Percentiles rank a stretch among this genome's conserved stretches.
Conservation (phyloP, 2,329 filamentous ascomycete genomes). For the Teratosphaeria nubilosa region DNA sequence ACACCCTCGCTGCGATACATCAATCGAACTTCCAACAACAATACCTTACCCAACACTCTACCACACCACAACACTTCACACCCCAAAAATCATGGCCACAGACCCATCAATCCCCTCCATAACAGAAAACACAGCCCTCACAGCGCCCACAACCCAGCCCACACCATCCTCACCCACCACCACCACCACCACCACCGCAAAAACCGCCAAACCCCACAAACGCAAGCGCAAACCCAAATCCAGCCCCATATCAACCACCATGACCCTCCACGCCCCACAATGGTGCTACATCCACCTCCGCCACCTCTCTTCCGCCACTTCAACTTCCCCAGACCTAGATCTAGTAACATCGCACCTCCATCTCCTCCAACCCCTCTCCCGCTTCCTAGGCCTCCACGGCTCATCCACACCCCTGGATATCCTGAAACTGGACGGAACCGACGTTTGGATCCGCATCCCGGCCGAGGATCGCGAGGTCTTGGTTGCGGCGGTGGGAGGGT, state of each 20-base stretch:
- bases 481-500: slow-evolving; percentile 56
- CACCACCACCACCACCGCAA: neutral
- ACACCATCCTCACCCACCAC: slow-evolving; percentile 1
- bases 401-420: slow-evolving; percentile 60
- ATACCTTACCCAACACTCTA: neutral
- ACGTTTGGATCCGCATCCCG: slow-evolving; percentile 58
- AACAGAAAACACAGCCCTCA: slow-evolving; percentile 2
- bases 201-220: slow-evolving; percentile 5
- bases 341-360: slow-evolving; percentile 53
- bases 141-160: neutral
- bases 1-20: neutral
- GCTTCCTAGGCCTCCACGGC: slow-evolving; percentile 63
- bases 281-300: slow-evolving; percentile 35
- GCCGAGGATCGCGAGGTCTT: slow-evolving; percentile 50
- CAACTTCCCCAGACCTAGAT: slow-evolving; percentile 38
- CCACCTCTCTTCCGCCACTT: slow-evolving; percentile 16
- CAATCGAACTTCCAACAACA: neutral
- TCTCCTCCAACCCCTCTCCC: slow-evolving; percentile 51
- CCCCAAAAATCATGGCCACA: neutral
- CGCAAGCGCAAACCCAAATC: slow-evolving; percentile 8
- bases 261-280: slow-evolving; percentile 29
- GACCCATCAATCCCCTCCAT: slow-evolving; percentile 6
- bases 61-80: neutral
- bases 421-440: slow-evolving; percentile 46
- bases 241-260: slow-evolving; percentile 19